Percentiles rank a stretch among this genome's conserved stretches.
Evolutionary conservation across 805 yeast genomes (phyloP).

Genomic region (Candida argentea): DNA sequence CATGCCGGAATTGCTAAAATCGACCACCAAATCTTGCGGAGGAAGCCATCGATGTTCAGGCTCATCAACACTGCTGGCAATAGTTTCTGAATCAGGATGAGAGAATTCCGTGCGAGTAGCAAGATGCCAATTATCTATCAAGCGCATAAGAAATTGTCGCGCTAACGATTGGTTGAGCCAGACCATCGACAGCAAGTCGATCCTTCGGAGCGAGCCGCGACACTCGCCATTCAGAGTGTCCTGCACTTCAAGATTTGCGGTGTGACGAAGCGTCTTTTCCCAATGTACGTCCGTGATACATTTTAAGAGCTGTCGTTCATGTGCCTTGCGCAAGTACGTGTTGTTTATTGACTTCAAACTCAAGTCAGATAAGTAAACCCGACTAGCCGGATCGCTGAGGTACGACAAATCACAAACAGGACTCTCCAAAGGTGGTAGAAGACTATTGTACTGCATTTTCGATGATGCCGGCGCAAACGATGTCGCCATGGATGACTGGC

Average conservation of each 20-base stretch:
- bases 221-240: too few relatives aligned
- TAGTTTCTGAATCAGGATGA: not conserved
- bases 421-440: constrained; percentile 27
- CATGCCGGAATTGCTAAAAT: constrained; percentile 43
- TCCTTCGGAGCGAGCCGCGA: constrained; percentile 18
- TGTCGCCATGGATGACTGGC: constrained; percentile 6
- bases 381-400: constrained; percentile 13
- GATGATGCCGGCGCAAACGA: constrained; percentile 17
- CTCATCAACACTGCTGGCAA: not conserved
- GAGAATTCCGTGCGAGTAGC: not conserved
- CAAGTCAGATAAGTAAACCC: constrained; percentile 30
- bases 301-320: constrained; percentile 22
- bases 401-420: constrained; percentile 19
- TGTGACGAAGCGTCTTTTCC: constrained; percentile 2
- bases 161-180: constrained; percentile 36
- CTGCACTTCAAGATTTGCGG: not conserved
- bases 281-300: constrained; percentile 19
- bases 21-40: constrained; percentile 21
- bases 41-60: not conserved
- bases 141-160: constrained; percentile 22
- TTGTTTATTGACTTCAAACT: constrained; percentile 29
- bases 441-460: constrained; percentile 28
- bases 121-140: not conserved
- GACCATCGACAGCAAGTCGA: constrained; percentile 35
- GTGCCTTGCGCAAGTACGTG: constrained; percentile 18